These are phyloP conservation scores for Neofusicoccum laricinum DNA, from an alignment of 2,329 filamentous ascomycete species.

Conservation along the genomic window DNA sequence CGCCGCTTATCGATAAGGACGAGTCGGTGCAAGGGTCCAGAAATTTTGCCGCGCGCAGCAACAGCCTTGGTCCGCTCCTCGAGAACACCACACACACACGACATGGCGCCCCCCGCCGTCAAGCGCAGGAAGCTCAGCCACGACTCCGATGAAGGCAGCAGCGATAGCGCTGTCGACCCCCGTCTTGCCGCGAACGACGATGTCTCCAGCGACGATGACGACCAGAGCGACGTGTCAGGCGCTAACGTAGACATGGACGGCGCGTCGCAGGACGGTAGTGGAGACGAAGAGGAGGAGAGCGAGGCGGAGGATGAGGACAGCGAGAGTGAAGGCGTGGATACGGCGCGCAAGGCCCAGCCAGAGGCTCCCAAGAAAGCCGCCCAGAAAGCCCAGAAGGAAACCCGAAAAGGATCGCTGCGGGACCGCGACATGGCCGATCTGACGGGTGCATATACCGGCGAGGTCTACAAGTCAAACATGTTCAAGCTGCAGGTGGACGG, in stretches of 20 bases:
- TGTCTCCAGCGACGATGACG: constrained; percentile 17
- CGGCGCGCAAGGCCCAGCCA: not conserved
- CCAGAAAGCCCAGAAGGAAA: constrained; percentile 17
- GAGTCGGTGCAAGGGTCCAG: not conserved
- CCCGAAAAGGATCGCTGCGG: constrained; percentile 1
- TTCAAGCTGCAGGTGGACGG: constrained; percentile 68
- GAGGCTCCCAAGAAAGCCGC: not conserved
- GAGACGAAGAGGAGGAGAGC: not conserved
- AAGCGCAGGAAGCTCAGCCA: constrained; percentile 50
- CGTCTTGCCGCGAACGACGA: not conserved
- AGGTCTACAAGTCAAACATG: constrained; percentile 63
- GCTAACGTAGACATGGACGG: constrained; percentile 21
- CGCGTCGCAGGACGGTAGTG: constrained; percentile 19
- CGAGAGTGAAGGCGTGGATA: constrained; percentile 11
- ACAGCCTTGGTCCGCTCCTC: not conserved
- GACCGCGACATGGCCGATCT: constrained; percentile 21
- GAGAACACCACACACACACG: constrained; percentile 1
- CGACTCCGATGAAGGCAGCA: constrained; percentile 28
- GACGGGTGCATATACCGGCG: constrained; percentile 45
- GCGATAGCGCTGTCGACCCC: constrained; percentile 22
- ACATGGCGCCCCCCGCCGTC: constrained; percentile 35
- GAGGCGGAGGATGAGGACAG: constrained; percentile 19
- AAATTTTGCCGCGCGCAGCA: constrained; percentile 12
- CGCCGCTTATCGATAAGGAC: constrained; percentile 11
- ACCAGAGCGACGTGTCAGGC: constrained; percentile 6